Evolutionary conservation across 1,139 yeast species (phyloP).

Genomic region (Wickerhamomyces sp.): DNA sequence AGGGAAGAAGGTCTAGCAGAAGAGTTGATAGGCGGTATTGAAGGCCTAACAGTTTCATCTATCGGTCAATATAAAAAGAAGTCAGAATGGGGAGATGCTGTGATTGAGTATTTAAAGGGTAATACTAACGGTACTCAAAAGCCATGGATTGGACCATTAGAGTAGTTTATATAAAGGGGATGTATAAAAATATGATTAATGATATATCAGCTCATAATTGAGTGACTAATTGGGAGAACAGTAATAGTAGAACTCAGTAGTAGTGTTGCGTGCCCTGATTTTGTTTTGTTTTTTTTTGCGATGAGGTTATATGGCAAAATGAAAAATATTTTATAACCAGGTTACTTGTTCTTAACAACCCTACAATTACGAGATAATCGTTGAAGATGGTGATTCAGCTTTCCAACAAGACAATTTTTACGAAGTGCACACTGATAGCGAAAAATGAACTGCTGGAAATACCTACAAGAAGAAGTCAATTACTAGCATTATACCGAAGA

Average conservation of each 20-base stretch:
- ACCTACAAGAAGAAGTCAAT: not conserved
- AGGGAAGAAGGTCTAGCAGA: conserved; percentile 46
- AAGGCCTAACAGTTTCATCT: conserved; percentile 47
- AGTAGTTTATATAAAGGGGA: not conserved
- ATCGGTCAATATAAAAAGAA: conserved; percentile 57
- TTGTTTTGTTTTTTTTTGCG: not conserved
- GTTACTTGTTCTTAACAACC: not conserved
- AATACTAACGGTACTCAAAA: conserved; percentile 25
- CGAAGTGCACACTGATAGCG: not conserved
- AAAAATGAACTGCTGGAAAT: not conserved
- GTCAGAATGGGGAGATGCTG: conserved; percentile 64
- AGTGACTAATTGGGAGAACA: too few relatives aligned
- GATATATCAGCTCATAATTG: too few relatives aligned
- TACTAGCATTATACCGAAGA: not conserved
- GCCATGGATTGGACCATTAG: conserved; percentile 15
- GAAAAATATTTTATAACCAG: not conserved
- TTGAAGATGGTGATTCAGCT: not conserved
- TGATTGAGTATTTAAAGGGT: conserved; percentile 38
- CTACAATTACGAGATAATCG: not conserved
- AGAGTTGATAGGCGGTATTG: conserved; percentile 55
- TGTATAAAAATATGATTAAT: too few relatives aligned
- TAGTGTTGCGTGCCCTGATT: too few relatives aligned
- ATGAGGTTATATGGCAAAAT: too few relatives aligned
- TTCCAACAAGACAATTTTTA: not conserved
- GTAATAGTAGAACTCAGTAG: too few relatives aligned